A percentile compares a stretch with the other conserved stretches of the same genome.
Evolutionary conservation across 1,139 yeast genomes (phyloP).

Genomic region (Magnusiomyces starmeri): DNA sequence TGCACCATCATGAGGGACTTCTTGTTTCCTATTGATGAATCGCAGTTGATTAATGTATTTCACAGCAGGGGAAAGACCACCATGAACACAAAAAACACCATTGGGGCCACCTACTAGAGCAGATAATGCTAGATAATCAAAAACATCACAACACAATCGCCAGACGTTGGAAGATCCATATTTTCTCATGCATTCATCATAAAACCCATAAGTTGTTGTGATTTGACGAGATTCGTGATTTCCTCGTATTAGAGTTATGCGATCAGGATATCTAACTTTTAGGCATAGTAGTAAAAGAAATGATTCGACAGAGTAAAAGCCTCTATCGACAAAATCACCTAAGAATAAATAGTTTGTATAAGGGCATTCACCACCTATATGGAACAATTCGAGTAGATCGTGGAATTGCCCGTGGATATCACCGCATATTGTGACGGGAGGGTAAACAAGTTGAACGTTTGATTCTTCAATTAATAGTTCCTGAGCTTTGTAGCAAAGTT

Average conservation of each 20-base stretch:
- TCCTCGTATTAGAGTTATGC: slow-evolving; percentile 88
- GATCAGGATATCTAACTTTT: slow-evolving; percentile 90
- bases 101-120: slow-evolving; percentile 80
- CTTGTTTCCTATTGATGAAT: slow-evolving; percentile 79
- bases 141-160: slow-evolving; percentile 68
- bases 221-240: slow-evolving; percentile 96
- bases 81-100: slow-evolving; percentile 86
- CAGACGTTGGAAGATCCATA: slow-evolving; percentile 94
- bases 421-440: slow-evolving; percentile 95
- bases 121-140: slow-evolving; percentile 86
- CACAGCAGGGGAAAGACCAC: slow-evolving; percentile 90
- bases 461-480: slow-evolving; percentile 85
- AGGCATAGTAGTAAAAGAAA: slow-evolving; percentile 64
- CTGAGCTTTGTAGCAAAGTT: slow-evolving; percentile 78
- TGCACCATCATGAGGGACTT: slow-evolving; percentile 98
- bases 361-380: slow-evolving; percentile 82
- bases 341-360: slow-evolving; percentile 65
- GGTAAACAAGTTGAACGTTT: slow-evolving; percentile 89
- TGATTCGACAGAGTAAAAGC: slow-evolving; percentile 88
- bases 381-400: slow-evolving; percentile 76
- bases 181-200: slow-evolving; percentile 91
- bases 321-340: slow-evolving; percentile 89
- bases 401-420: slow-evolving; percentile 97
- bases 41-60: slow-evolving; percentile 78
- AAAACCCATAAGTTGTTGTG: slow-evolving; percentile 96